phyloP scores from a whole-genome alignment of 306 rosid genomes.

The Quercus agrifolia region DNA sequence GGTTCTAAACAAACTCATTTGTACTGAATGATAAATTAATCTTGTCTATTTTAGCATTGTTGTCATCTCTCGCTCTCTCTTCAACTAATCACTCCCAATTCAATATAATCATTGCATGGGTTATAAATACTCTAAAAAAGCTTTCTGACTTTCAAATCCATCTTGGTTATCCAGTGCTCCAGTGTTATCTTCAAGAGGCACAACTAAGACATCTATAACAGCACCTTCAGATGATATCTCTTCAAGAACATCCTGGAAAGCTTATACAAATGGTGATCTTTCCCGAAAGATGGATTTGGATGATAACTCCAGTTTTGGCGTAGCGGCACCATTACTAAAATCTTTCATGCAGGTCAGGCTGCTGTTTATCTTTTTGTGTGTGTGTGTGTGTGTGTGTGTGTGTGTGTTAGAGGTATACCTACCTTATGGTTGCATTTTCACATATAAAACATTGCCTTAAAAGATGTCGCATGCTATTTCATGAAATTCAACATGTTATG shows the following conservation, averaged over 20 bases:
- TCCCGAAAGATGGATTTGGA: conserved; percentile 73
- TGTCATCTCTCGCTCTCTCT: not conserved
- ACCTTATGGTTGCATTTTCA: not conserved
- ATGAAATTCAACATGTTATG: not conserved
- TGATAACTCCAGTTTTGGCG: conserved; percentile 79
- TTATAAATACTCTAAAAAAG: conserved; percentile 4
- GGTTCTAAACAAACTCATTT: not conserved
- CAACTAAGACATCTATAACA: conserved; percentile 58
- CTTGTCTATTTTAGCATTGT: not conserved
- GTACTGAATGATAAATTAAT: not conserved
- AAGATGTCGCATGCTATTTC: not conserved
- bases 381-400: not conserved
- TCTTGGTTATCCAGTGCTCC: conserved; percentile 73
- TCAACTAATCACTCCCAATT: not conserved
- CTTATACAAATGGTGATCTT: conserved; percentile 72
- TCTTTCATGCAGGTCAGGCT: conserved; percentile 85
- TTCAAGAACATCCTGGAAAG: conserved; percentile 82
- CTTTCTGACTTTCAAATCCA: conserved; percentile 14
- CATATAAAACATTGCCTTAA: not conserved
- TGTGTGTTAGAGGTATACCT: not conserved
- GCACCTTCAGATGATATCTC: conserved; percentile 59
- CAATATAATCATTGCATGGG: not conserved
- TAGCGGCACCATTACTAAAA: conserved; percentile 88
- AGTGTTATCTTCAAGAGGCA: conserved; percentile 85
- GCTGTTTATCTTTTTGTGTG: conserved; percentile 10